phyloP scores from a whole-genome alignment of 306 rosid genomes.

The Casuarina glauca region DNA sequence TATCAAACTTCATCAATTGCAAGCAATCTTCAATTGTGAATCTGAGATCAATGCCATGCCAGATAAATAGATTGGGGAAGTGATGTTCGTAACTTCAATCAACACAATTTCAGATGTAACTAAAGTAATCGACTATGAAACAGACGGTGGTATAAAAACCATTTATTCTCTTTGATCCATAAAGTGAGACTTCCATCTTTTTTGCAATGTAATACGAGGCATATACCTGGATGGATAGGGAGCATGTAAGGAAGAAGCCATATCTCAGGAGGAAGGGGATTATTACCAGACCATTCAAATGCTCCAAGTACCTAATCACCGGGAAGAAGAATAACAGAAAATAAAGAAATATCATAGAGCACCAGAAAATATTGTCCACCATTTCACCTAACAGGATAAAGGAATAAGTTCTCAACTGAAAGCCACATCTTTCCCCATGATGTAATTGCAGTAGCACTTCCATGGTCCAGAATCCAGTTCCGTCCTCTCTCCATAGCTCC shows the following conservation, averaged over 20 bases:
- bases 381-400: constrained; percentile 20
- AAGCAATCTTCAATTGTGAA: not conserved
- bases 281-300: constrained; percentile 92
- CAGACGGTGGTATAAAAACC: not conserved
- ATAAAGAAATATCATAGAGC: not conserved
- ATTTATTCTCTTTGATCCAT: not conserved
- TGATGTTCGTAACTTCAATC: constrained; percentile 1
- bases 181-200: not conserved
- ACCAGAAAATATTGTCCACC: constrained; percentile 13
- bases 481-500: constrained; percentile 64
- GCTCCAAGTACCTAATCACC: constrained; percentile 72
- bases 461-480: constrained; percentile 78
- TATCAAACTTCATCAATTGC: not conserved
- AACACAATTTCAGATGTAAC: not conserved
- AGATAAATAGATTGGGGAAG: not conserved
- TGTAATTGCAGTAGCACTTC: constrained; percentile 73
- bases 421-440: constrained; percentile 99
- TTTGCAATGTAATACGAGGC: not conserved
- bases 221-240: constrained; percentile 85
- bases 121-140: not conserved
- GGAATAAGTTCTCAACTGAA: constrained; percentile 58
- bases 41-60: not conserved
- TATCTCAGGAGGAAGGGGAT: constrained; percentile 91
- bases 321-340: constrained; percentile 14
- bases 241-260: constrained; percentile 84